Percentiles rank a stretch among this genome's conserved stretches.
phyloP scores from a whole-genome alignment of 148 eudicot genomes.

The Nepenthes gracilis region DNA sequence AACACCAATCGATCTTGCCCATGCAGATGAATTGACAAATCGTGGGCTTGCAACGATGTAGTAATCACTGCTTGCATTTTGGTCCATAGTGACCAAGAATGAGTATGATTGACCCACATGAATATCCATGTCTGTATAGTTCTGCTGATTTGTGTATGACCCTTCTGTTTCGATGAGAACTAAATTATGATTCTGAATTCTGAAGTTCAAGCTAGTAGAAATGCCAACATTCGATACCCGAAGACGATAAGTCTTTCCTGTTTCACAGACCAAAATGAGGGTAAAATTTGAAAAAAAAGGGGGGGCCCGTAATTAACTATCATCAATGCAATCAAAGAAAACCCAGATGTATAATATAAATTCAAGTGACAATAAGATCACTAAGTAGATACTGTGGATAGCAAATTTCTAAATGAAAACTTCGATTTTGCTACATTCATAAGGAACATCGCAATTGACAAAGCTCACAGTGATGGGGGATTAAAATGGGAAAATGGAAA shows the following conservation, averaged over 20 bases:
- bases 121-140: slow-evolving; percentile 91
- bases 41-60: slow-evolving; percentile 96
- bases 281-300: background rate
- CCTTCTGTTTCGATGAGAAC: slow-evolving; percentile 97
- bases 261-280: slow-evolving; percentile 3
- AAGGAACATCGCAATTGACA: too few relatives aligned
- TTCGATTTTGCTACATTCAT: too few relatives aligned
- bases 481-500: too few relatives aligned
- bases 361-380: too few relatives aligned
- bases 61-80: slow-evolving; percentile 79
- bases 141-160: slow-evolving; percentile 86
- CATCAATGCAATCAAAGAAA: background rate
- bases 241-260: slow-evolving; percentile 92
- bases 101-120: slow-evolving; percentile 98
- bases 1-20: slow-evolving; percentile 56
- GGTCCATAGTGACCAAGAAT: slow-evolving; percentile 95
- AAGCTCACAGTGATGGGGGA: too few relatives aligned
- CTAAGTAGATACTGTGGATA: too few relatives aligned
- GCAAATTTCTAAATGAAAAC: too few relatives aligned
- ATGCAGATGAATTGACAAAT: slow-evolving; percentile 55
- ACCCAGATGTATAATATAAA: background rate
- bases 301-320: background rate
- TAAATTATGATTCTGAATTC: slow-evolving; percentile 91
- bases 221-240: slow-evolving; percentile 90
- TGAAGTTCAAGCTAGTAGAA: slow-evolving; percentile 90